Evolutionary conservation across 768 basidiomycete species (phyloP), one percentile per base, ranked within the genome.

Genomic region (Naganishia antarctica): DNA sequence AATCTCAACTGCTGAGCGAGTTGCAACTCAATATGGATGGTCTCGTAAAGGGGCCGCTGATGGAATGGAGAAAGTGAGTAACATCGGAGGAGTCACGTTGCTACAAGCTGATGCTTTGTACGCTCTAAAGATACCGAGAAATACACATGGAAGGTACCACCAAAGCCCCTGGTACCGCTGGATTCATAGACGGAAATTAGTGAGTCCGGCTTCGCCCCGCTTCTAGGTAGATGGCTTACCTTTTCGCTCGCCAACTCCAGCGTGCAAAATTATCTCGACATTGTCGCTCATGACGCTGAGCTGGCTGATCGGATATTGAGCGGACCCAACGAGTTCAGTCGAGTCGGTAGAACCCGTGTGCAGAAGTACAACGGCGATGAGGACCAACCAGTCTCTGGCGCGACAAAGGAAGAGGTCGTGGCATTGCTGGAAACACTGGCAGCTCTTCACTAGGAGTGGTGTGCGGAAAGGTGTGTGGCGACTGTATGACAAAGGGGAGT

Each of bases 121-220:
- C 34, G 59, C 37, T 69, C 67, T 11, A 68, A 71, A 48, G 66
- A 41, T 63, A 67, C 44, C 61, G 66, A 16, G 61, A 59, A 29
- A 63, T 67, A 3, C 61, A 67, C 41, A 61, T 61, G 26, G 66
- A 67, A 34, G 66, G 66, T 16, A 67, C 50, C 31, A 44, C 50
- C 0, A 63, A 63, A 34, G 61, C 66, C 37, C 57, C 66, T 11
- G 70, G 71, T 4, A 74, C 71, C 6, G 70, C 69, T 1, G 76
- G 76, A 1, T 77, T 75, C 61, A 68, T 77, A 41, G 76, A 77
- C 64, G 76, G 76, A 15, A 74, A 75, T 53, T 77, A 73, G 74
- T 76, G 50, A 71, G 74, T 69, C 12, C 9, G 3, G 4, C 9
- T 63, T 16, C 23, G 9, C 3, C 23, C 15, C 29, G n/a, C 43